Evolutionary conservation across 495 filamentous ascomycete species (phyloP).

Genomic region (Pseudevernia furfuracea): DNA sequence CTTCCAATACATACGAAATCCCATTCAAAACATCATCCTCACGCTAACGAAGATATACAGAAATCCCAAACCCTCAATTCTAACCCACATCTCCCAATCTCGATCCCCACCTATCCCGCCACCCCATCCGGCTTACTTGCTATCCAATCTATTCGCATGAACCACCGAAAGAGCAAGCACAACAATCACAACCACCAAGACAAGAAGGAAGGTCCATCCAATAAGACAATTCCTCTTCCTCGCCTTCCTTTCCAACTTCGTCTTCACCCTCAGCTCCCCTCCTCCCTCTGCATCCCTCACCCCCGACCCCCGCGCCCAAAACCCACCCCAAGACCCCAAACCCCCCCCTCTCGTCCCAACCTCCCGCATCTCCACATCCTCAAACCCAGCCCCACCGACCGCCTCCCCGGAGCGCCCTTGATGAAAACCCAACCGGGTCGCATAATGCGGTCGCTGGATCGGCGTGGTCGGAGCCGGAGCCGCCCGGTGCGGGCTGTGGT

Average conservation of each 20-base stretch:
- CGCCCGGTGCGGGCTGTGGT: not conserved
- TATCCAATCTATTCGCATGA: too few species aligned
- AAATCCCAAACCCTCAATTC: too few species aligned
- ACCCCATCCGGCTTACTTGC: not conserved
- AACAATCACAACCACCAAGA: not conserved
- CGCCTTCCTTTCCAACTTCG: not conserved
- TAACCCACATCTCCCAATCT: too few species aligned
- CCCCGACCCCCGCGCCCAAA: not conserved
- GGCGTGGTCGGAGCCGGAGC: not conserved
- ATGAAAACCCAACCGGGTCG: not conserved
- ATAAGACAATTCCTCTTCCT: not conserved
- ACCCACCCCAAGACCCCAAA: not conserved
- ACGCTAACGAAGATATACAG: too few species aligned
- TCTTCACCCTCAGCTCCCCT: not conserved
- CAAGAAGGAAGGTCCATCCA: not conserved
- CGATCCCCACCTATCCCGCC: not conserved
- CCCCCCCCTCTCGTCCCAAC: too few species aligned
- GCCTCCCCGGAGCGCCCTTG: not conserved
- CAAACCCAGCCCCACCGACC: not conserved
- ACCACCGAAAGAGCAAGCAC: not conserved
- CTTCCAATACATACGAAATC: too few species aligned
- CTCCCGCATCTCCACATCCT: not conserved
- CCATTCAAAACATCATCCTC: too few species aligned
- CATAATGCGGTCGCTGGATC: not conserved
- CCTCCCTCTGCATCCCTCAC: too few species aligned